A percentile compares a stretch with the other conserved stretches of the same genome.
Conservation (phyloP, 1,284 basidiomycete genomes). For the Irpex lacteus region DNA sequence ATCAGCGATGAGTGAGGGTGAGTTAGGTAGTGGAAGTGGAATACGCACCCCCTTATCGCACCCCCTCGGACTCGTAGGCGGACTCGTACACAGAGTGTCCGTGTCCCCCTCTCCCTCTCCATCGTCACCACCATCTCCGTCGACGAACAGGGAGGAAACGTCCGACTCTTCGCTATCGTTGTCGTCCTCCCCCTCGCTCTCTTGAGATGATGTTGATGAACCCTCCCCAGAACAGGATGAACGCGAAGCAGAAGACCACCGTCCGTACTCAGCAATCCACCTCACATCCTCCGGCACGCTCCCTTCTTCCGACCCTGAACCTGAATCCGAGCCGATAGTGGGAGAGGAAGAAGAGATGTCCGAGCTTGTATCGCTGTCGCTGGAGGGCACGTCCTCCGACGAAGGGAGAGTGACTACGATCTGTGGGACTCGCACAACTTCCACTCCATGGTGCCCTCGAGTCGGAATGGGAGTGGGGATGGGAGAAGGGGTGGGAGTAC, state of each 20-base stretch:
- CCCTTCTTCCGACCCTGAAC: no score
- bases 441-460: neutral
- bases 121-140: no score
- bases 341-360: no score
- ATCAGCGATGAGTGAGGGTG: neutral
- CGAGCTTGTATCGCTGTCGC: neutral
- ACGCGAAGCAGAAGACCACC: conserved; percentile 15
- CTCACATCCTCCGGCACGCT: conserved; percentile 12
- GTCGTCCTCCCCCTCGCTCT: conserved; percentile 6
- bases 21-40: neutral
- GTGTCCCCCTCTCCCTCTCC: conserved; percentile 1
- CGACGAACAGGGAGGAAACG: conserved; percentile 5
- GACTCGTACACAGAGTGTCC: conserved; percentile 10
- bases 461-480: neutral
- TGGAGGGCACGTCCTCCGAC: conserved; percentile 10
- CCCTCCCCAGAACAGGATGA: neutral
- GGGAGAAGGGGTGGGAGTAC: neutral
- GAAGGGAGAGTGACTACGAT: conserved; percentile 27
- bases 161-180: neutral
- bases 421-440: conserved; percentile 11
- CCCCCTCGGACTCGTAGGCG: conserved; percentile 5
- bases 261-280: conserved; percentile 24
- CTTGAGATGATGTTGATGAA: no score
- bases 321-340: no score
- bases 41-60: neutral